Conservation (phyloP, 441 rosid species). For the Arabidopsis lyrata region DNA sequence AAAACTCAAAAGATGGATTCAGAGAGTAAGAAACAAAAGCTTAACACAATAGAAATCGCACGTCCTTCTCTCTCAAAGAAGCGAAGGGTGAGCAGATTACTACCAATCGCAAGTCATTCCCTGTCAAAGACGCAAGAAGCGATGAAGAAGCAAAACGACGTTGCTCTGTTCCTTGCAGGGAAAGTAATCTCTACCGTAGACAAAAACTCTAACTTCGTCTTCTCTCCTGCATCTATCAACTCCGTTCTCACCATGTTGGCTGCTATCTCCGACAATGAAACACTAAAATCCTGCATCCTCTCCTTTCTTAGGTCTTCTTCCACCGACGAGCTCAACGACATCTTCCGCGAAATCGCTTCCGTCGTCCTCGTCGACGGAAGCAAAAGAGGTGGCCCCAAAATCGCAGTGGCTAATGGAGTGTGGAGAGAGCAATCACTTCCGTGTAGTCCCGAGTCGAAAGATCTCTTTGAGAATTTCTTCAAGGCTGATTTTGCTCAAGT, state of each 20-base stretch:
- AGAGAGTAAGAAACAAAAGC: too few species aligned
- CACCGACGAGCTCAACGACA: neutral
- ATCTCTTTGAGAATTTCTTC: constrained; percentile 5
- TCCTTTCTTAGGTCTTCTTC: neutral
- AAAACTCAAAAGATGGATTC: too few species aligned
- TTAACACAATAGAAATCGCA: too few species aligned
- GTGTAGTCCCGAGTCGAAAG: neutral
- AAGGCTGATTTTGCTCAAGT: constrained; percentile 2
- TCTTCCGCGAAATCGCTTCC: neutral
- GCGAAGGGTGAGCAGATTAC: too few species aligned
- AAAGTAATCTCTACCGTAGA: neutral
- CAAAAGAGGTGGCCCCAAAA: neutral
- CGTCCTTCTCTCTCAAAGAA: too few species aligned
- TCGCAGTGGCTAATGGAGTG: neutral
- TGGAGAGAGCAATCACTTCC: neutral
- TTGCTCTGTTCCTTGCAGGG: neutral
- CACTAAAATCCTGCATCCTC: neutral
- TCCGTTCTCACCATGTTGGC: neutral
- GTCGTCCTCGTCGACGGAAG: neutral
- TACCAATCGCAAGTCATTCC: too few species aligned
- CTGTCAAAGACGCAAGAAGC: neutral
- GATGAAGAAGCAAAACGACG: constrained; percentile 16
- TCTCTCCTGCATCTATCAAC: constrained; percentile 13
- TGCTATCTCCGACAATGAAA: neutral
- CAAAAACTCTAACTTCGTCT: neutral